These are phyloP conservation scores for Excoecaria cochinchinensis DNA, from an alignment of 345 rosid species.

Conservation along the genomic window DNA sequence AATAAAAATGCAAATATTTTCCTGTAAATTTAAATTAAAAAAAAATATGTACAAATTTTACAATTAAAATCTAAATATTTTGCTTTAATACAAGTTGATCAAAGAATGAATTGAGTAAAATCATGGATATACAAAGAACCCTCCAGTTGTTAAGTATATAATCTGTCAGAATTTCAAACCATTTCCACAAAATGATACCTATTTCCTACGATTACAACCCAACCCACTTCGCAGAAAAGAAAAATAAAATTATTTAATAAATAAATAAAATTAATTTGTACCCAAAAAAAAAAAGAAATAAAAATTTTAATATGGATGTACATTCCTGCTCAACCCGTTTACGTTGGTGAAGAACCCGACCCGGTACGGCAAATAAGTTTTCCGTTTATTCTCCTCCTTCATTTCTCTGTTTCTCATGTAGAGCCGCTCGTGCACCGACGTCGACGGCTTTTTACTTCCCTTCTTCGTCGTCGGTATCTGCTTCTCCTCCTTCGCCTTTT, in stretches of 20 bases:
- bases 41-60: neutral
- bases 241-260: neutral
- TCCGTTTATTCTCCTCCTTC: slow-evolving; percentile 54
- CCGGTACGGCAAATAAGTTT: slow-evolving; percentile 65
- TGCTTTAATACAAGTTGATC: neutral
- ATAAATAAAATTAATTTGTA: neutral
- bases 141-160: neutral
- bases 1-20: no score
- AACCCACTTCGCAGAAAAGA: neutral
- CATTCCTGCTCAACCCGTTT: slow-evolving; percentile 58
- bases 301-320: slow-evolving; percentile 55
- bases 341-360: slow-evolving; percentile 70
- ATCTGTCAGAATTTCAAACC: neutral
- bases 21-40: neutral
- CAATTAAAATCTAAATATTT: neutral
- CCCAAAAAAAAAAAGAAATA: neutral
- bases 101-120: neutral
- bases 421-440: slow-evolving; percentile 51
- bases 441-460: slow-evolving; percentile 28
- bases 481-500: neutral
- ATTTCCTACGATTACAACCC: neutral
- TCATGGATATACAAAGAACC: neutral
- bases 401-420: slow-evolving; percentile 49
- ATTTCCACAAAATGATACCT: no score
- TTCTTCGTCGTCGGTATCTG: slow-evolving; percentile 5